Evolutionary conservation across 495 filamentous ascomycete species (phyloP).

Genomic region (Pyronema omphalodes): DNA sequence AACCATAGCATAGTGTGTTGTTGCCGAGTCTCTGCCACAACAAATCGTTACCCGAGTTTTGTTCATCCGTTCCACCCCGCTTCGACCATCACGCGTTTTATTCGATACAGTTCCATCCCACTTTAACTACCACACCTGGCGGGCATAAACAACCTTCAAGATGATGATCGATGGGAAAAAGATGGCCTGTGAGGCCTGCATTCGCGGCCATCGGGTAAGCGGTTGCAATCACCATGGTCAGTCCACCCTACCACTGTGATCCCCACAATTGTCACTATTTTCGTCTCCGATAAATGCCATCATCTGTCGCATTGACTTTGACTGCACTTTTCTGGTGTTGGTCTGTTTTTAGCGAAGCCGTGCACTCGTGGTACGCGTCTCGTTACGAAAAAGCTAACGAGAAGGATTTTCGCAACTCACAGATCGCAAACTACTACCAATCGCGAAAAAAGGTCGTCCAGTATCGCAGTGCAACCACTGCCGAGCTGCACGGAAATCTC

Average conservation of each 20-base stretch:
- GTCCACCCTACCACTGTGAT: slow-evolving; percentile 23
- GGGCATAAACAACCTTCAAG: slow-evolving; percentile 4
- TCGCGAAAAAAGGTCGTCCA: slow-evolving; percentile 95
- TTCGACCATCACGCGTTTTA: not conserved
- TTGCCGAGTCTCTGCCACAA: not conserved
- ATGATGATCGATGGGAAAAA: slow-evolving; percentile 25
- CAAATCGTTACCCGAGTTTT: not conserved
- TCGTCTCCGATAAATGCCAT: too few relatives aligned
- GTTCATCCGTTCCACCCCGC: not conserved
- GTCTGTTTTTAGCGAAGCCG: too few relatives aligned
- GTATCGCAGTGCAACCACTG: slow-evolving; percentile 98
- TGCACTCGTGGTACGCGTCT: not conserved
- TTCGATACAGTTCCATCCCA: not conserved
- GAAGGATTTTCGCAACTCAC: slow-evolving; percentile 10
- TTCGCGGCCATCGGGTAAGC: slow-evolving; percentile 83
- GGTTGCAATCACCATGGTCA: slow-evolving; percentile 81
- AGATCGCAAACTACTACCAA: slow-evolving; percentile 88
- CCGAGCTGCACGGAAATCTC: slow-evolving; percentile 90
- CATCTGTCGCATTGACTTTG: too few relatives aligned
- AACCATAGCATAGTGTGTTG: not conserved
- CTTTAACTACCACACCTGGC: not conserved
- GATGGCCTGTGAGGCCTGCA: slow-evolving; percentile 66
- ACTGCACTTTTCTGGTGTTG: too few relatives aligned
- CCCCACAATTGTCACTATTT: too few relatives aligned
- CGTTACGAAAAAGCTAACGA: slow-evolving; percentile 23